Evolutionary conservation across 495 filamentous ascomycete genomes (phyloP), one percentile per base, ranked within the genome.

Genomic region (Penicillium subrubescens): DNA sequence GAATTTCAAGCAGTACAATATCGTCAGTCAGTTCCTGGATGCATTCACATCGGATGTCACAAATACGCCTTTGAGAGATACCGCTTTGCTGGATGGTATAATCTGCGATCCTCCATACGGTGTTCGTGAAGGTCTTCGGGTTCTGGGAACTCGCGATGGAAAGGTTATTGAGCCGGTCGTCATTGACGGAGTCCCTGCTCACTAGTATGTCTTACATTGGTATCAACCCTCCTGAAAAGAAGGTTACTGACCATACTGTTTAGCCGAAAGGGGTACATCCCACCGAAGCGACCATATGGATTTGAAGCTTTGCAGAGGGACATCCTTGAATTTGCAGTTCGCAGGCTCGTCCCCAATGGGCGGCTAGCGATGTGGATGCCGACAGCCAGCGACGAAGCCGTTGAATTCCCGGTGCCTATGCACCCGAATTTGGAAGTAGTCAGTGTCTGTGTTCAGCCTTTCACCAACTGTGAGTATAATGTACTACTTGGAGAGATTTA

Each of bases 91-190:
- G 41, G 93, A 99, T 77, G 93, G 90, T 2, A 94, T 99, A 63
- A 77, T 97, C n/a, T 97, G 95, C 66, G 95, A 99, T 75, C 95
- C 95, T 17, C 95, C 95, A 0, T 99, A 99, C 71, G 95, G 95
- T n/a, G 92, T 99, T 17, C 86, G 95, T 12, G 95, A 99, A 69
- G 95, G 95, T 0, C 77, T 97, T 57, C 90, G 89, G 70, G 93
- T 98, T 4, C 79, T 99, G 17, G 95, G 95, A 2, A 86, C 82
- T 29, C 86, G 88, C 66, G 88, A 93, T 71, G 91, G 87, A 57
- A 81, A 82, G 39, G 77, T 81, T 0, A 82, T 82, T 59, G 82
- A 86, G 65, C 85, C 85, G 61, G 83, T 91, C 4, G 80, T 89
- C 27, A 84, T 89, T 56, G 85, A 93, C 79, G 92, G 92, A 0